Base-by-base conservation (phyloP, 495 filamentous ascomycete genomes). In the Hypoxylon crocopeplum region DNA sequence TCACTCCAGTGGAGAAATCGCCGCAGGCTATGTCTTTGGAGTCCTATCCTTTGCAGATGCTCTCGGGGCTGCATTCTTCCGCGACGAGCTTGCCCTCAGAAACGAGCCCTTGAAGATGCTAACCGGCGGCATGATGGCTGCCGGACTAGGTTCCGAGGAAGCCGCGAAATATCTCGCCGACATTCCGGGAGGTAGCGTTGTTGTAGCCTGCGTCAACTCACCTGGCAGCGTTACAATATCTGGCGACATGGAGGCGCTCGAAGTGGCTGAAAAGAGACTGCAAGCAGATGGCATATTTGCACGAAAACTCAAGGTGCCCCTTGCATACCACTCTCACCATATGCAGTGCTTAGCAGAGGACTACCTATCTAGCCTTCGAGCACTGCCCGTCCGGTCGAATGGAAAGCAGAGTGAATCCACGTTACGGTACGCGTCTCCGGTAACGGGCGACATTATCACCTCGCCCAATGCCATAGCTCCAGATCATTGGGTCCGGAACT, bases 1-100 rank as follows among this genome's bases (percentile, higher is more conserved):
- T 17, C 81, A 85, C 56, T 83, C 80, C 2, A 79, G 74, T 53
- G 82, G 82, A 4, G 82, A 85, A 51, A 83, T 84, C 56, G 69
- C 66, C 2, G 75, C 74, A 15, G 72, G 72, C 7, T 76, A 73
- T 45, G 56, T 72, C 2, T 61, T 66, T 8, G 69, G 71, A 4
- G 49, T 48, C n/a, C 20, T 77, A 5, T 59, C 40, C 5, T 51
- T 54, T 7, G 5, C 13, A 3, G 72, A 77, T 12, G 80, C 81
- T 0, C 72, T 83, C 7, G 54, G 54, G 0, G 62, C 82, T 32
- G 79, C 80, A 0, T 84, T 82, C 48, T 75, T 71, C 22, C 72
- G 84, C 10, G 82, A 80, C 4, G 30, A 70, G 12, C 37, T 69
- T 34, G 8, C n/a, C 32, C 32, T 11, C 32, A 3, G 8, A 34